These are phyloP conservation scores for Gossypium rotundifolium DNA, from an alignment of 345 rosid genomes.

Conservation along the genomic window DNA sequence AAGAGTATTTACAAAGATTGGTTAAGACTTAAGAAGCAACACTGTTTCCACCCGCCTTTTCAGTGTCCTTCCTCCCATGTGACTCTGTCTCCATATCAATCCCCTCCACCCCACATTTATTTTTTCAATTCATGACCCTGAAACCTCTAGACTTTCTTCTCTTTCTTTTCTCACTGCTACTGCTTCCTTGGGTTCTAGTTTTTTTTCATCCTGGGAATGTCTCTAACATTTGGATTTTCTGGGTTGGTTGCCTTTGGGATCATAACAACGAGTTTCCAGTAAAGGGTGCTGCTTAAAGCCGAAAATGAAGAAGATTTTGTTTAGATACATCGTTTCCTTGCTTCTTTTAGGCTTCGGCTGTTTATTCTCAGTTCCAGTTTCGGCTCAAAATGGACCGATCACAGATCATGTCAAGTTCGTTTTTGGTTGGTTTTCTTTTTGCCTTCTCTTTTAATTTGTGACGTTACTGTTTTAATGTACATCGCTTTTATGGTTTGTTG, in stretches of 20 bases:
- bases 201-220: not conserved
- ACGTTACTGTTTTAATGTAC: not conserved
- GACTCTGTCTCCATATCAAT: conserved; percentile 14
- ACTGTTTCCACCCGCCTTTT: conserved; percentile 33
- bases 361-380: conserved; percentile 23
- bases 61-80: conserved; percentile 22
- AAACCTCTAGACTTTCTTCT: not conserved
- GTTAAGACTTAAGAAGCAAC: not conserved
- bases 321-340: conserved; percentile 12
- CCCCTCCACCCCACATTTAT: not conserved
- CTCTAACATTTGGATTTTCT: conserved; percentile 9
- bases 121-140: not conserved
- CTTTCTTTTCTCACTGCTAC: not conserved
- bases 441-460: not conserved
- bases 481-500: not conserved
- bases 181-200: not conserved
- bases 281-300: not conserved
- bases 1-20: not conserved
- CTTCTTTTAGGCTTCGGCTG: conserved; percentile 17
- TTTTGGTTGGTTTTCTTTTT: conserved; percentile 39
- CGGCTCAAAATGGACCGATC: conserved; percentile 18
- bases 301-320: conserved; percentile 21
- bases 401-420: conserved; percentile 49
- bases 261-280: conserved; percentile 15
- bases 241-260: conserved; percentile 5